These are phyloP conservation scores for Byssochlamys sp. DNA, from an alignment of 2,329 filamentous ascomycete genomes.

Conservation along the genomic window DNA sequence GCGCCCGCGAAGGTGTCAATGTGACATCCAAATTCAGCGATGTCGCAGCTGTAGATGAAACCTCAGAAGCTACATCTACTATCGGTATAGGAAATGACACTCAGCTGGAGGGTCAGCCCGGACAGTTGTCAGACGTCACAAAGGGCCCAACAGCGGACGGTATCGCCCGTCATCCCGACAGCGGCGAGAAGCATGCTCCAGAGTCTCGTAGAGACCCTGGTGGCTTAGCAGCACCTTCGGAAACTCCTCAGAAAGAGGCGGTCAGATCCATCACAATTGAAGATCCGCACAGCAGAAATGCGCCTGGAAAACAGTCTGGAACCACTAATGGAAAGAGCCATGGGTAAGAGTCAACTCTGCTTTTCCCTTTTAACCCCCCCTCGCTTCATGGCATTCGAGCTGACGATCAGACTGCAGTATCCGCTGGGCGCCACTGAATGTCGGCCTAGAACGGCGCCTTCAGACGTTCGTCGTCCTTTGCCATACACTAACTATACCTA, in stretches of 20 bases:
- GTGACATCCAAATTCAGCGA: not conserved
- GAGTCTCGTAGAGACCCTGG: not conserved
- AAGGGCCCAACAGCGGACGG: not conserved
- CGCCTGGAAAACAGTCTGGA: not conserved
- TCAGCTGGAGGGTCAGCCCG: not conserved
- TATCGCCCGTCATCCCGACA: not conserved
- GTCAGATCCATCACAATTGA: not conserved
- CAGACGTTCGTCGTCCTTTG: conserved; percentile 70
- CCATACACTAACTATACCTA: conserved; percentile 62
- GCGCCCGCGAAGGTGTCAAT: not conserved
- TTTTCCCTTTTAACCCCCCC: conserved; percentile 1
- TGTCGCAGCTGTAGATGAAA: not conserved
- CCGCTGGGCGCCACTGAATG: conserved; percentile 71
- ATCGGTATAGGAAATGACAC: not conserved
- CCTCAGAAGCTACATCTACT: not conserved
- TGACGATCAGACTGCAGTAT: conserved; percentile 42
- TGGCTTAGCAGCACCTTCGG: not conserved
- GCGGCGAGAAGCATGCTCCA: not conserved
- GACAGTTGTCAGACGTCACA: not conserved
- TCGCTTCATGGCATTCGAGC: not conserved
- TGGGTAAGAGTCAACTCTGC: not conserved
- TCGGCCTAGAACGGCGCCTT: conserved; percentile 60
- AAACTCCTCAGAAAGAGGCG: not conserved
- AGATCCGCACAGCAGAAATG: not conserved
- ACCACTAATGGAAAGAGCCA: not conserved